Base-by-base conservation (phyloP, 2,329 filamentous ascomycete species). In the Bipolaris oryzae region DNA sequence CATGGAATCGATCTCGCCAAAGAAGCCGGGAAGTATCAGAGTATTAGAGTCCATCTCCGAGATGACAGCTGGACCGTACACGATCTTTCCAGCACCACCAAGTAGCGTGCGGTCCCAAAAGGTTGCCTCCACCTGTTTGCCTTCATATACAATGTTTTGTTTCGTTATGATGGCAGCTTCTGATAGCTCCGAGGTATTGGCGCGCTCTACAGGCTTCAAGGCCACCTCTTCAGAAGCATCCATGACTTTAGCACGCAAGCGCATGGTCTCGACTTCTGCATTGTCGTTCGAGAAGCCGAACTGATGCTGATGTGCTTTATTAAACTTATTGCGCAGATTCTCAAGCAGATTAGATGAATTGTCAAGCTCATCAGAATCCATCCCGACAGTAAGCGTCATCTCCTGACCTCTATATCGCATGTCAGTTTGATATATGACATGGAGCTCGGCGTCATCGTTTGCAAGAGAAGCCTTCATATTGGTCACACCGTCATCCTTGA, bases 31-130 rank as follows among this genome's bases (percentile, higher is more conserved):
- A 4, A 82, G 71, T 23, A 83, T 79, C 1, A 83, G 70, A 0
- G 81, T 83, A 60, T 82, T 83, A 18, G 79, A 81, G 60, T 82
- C 81, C 78, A 82, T 82, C 57, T 83, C 80, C 0, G 77, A 77
- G 35, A 82, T 66, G n/a, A 82, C 73, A 37, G 79, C 80, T 5
- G 81, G 81, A 0, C 81, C 81, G 1, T 66, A 48, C 2, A 82
- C 69, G 34, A 74, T 73, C 35, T 78, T 68, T 1, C 80, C 77
- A 35, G 79, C 69, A 42, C 76, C 74, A 13, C 67, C 77, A 46
- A 81, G 72, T 51, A 74, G 72, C 2, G 70, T 57, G 4, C 80
- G 77, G 54, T 82, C 76, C 78, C 80, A 82, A 43, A 82, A 72
- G 0, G 68, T 76, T 3, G 80, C 80, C 25, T 76, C 68, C 7